A percentile compares a stretch with the other conserved stretches of the same genome.
Evolutionary conservation across 1,284 basidiomycete species (phyloP).

Genomic region (Apiotrichum akiyoshidainum): DNA sequence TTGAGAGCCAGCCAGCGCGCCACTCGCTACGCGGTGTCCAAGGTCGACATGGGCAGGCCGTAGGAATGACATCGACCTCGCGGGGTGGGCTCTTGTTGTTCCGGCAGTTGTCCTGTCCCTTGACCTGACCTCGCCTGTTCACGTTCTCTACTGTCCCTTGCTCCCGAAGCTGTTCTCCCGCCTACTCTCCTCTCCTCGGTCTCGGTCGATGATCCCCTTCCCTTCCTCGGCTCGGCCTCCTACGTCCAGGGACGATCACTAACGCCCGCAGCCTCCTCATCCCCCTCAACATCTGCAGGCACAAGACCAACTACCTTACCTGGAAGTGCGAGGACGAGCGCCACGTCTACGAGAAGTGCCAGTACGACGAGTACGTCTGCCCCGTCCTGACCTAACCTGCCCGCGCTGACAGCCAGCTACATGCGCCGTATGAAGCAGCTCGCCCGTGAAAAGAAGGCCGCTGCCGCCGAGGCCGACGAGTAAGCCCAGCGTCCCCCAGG

Average conservation of each 20-base stretch:
- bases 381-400: neutral
- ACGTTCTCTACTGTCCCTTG: no score
- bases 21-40: no score
- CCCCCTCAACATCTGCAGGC: conserved; percentile 76
- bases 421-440: conserved; percentile 78
- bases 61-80: no score
- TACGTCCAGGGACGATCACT: neutral
- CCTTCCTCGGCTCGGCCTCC: neutral
- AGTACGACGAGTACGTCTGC: conserved; percentile 77
- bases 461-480: conserved; percentile 54
- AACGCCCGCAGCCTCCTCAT: conserved; percentile 65
- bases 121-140: no score
- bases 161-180: no score
- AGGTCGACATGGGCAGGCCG: no score
- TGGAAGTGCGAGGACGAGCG: conserved; percentile 79
- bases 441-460: conserved; percentile 65
- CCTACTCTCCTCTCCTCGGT: no score
- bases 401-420: conserved; percentile 57
- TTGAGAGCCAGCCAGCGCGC: no score
- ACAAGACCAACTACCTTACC: conserved; percentile 66
- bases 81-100: no score
- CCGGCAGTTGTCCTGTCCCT: no score
- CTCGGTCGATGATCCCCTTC: no score
- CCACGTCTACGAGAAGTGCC: conserved; percentile 60
- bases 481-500: conserved; percentile 6